Conservation (phyloP, 306 rosid genomes). For the Vicia sativa region DNA sequence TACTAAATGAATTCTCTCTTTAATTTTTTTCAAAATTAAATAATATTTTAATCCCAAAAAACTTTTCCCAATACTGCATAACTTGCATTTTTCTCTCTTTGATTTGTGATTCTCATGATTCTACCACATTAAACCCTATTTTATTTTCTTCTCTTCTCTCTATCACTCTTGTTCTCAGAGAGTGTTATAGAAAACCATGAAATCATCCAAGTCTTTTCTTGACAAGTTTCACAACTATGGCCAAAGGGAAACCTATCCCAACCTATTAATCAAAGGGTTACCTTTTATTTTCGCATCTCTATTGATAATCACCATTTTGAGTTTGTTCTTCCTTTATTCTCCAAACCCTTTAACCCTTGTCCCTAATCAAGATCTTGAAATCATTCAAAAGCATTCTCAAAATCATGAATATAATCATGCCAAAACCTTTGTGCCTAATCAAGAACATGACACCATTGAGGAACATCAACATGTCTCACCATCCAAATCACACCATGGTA, state of each 20-base stretch:
- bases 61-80: neutral
- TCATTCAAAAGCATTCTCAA: conserved; percentile 29
- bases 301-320: conserved; percentile 48
- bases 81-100: neutral
- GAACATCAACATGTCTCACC: conserved; percentile 28
- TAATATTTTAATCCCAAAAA: too few relatives aligned
- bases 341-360: conserved; percentile 49
- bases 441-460: conserved; percentile 30
- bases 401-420: conserved; percentile 1
- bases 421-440: conserved; percentile 33
- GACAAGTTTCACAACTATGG: conserved; percentile 20
- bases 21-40: too few relatives aligned
- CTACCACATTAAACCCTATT: conserved; percentile 27
- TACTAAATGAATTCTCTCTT: too few relatives aligned
- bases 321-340: conserved; percentile 49
- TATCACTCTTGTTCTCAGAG: conserved; percentile 14
- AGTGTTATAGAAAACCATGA: conserved; percentile 48
- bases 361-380: conserved; percentile 39
- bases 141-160: neutral
- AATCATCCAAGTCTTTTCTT: conserved; percentile 25
- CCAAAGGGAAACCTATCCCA: conserved; percentile 49
- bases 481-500: conserved; percentile 51
- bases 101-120: conserved; percentile 32
- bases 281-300: conserved; percentile 57
- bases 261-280: conserved; percentile 37